Evolutionary conservation across 345 rosid genomes (phyloP).

Genomic region (Syzygium jambos): DNA sequence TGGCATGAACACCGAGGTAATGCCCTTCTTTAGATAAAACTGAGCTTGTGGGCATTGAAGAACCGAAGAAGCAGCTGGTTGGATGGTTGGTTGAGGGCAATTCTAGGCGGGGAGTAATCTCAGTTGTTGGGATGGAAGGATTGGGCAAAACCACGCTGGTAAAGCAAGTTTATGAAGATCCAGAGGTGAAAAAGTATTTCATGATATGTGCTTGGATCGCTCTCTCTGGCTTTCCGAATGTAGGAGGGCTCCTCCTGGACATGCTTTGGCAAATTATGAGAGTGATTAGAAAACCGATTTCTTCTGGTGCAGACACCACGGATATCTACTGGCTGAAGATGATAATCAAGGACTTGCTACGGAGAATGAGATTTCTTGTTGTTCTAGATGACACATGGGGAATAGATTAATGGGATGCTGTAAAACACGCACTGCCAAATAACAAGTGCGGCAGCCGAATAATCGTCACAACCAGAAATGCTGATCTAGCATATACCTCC

Average conservation of each 20-base stretch:
- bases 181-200: conserved; percentile 14
- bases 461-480: conserved; percentile 24
- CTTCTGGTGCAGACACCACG: conserved; percentile 16
- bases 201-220: conserved; percentile 14
- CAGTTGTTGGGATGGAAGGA: conserved; percentile 32
- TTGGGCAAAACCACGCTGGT: conserved; percentile 33
- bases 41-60: conserved; percentile 29
- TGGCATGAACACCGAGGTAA: conserved; percentile 14
- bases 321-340: conserved; percentile 3
- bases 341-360: conserved; percentile 12
- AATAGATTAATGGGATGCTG: conserved; percentile 18
- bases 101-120: conserved; percentile 6
- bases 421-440: conserved; percentile 21
- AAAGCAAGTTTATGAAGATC: conserved; percentile 24
- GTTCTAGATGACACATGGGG: conserved; percentile 31
- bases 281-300: conserved; percentile 11
- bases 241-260: conserved; percentile 11
- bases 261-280: conserved; percentile 13
- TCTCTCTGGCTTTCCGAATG: conserved; percentile 10
- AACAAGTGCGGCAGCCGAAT: conserved; percentile 17
- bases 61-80: conserved; percentile 14
- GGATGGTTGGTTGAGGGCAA: conserved; percentile 10
- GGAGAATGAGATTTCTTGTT: conserved; percentile 16
- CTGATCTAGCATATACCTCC: conserved; percentile 12
- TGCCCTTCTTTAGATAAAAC: conserved; percentile 26